Base-by-base conservation (phyloP, 306 rosid species). In the Oemleria cerasiformis region DNA sequence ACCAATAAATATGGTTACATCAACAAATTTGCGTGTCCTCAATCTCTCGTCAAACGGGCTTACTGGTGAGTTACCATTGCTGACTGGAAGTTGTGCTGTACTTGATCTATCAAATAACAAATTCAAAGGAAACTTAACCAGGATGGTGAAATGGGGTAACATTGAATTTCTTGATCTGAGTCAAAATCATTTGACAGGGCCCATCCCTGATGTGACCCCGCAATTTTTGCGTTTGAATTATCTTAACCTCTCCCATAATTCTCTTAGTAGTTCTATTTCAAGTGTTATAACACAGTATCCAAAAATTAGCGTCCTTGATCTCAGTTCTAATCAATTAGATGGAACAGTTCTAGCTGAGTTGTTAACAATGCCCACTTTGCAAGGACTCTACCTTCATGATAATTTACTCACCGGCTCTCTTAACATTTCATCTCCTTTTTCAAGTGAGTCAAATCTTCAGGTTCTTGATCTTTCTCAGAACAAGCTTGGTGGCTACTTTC, bases 121-220 rank as follows among this genome's bases (percentile, higher is more conserved):
- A 72, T 80, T 95, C 0, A 85, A 83, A 76, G 99, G 99, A 72
- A 95, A 95, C 58, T 78, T 95, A 70, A 76, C 88, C 45, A 84
- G 96, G 86, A 85, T 89, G 75, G 48, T 81, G 71, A 95, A 85
- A 79, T 95, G 99, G 99, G 99, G 97, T 47, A 88, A 95, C 81
- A 70, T 95, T 56, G 93, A 92, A 75, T 89, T 67, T 75, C 96
- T 95, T 54, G 99, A 95, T 84, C 92, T 95, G 75, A 89, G 99
- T 71, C 86, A 71, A 59, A 95, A 95, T 75, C 93, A 42, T 81
- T 78, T 95, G 83, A 70, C 81, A 0, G 97, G 99, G 67, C 74
- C 81, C 51, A 79, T 95, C 73, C 99, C 96, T 21, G 97, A 88
- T 79, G 85, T 41, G 49, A 86, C 90, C 43, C 96, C 97, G 12